A percentile compares a stretch with the other conserved stretches of the same genome.
phyloP scores from a whole-genome alignment of 2,329 filamentous ascomycete genomes.

The Tolypocladium endophyticum region DNA sequence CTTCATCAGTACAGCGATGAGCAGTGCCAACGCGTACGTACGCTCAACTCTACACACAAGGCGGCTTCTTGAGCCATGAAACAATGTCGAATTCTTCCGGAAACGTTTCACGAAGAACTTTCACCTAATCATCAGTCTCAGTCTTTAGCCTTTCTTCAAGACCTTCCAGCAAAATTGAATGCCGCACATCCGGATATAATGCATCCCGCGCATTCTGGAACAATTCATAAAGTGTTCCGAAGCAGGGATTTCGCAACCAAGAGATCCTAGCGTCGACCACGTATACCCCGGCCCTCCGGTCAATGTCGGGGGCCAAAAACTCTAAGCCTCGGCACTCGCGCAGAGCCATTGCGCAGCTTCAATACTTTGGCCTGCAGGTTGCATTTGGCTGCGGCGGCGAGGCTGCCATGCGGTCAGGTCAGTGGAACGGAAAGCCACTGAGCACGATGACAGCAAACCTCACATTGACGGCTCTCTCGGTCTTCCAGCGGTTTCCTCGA shows the following conservation, averaged over 20 bases:
- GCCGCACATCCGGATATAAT: background rate
- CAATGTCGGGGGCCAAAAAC: background rate
- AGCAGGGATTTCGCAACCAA: background rate
- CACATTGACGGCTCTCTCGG: too few relatives aligned
- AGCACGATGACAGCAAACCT: too few relatives aligned
- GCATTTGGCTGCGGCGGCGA: background rate
- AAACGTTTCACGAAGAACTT: too few relatives aligned
- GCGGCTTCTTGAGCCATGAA: too few relatives aligned
- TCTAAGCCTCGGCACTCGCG: background rate
- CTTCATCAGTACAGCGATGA: too few relatives aligned
- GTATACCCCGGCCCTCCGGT: background rate
- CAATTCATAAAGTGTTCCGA: background rate
- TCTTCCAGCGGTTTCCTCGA: too few relatives aligned
- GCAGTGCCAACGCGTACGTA: too few relatives aligned
- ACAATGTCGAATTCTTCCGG: too few relatives aligned
- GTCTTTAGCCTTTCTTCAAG: too few relatives aligned
- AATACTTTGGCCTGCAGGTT: background rate
- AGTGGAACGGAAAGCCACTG: background rate
- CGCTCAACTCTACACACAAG: too few relatives aligned
- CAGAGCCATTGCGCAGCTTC: background rate
- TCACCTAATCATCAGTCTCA: too few relatives aligned
- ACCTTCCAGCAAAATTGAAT: background rate
- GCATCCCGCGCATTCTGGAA: background rate
- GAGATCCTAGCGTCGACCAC: background rate
- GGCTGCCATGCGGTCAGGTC: background rate